phyloP scores from a whole-genome alignment of 2,329 filamentous ascomycete genomes.

The Herpotrichia juniperi region DNA sequence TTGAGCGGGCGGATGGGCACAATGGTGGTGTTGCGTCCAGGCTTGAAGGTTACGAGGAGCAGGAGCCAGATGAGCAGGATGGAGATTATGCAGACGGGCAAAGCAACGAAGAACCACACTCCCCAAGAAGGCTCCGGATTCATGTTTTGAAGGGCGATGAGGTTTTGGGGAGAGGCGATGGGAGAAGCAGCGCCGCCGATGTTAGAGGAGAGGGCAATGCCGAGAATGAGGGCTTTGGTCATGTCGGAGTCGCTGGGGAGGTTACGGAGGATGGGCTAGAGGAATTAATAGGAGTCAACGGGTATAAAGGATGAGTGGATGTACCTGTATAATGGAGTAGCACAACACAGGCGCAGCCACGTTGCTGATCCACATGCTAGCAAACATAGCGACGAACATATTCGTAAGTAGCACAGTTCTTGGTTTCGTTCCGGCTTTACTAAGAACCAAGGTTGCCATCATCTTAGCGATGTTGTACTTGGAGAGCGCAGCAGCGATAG shows the following conservation, averaged over 20 bases:
- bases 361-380: conserved; percentile 99
- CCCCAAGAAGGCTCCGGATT: conserved; percentile 88
- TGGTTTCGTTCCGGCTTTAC: conserved; percentile 92
- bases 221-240: conserved; percentile 92
- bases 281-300: neutral
- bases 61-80: conserved; percentile 89
- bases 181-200: conserved; percentile 96
- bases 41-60: conserved; percentile 83
- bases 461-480: conserved; percentile 99
- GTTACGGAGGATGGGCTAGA: conserved; percentile 92
- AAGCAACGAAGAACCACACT: conserved; percentile 94
- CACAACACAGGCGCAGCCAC: conserved; percentile 96
- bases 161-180: conserved; percentile 96
- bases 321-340: conserved; percentile 93
- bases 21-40: conserved; percentile 83
- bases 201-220: conserved; percentile 93
- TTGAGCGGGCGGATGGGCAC: conserved; percentile 89
- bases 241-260: conserved; percentile 88
- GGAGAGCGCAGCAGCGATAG: conserved; percentile 89
- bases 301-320: conserved; percentile 18
- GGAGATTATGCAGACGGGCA: conserved; percentile 90
- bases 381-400: conserved; percentile 98
- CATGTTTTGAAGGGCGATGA: conserved; percentile 97
- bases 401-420: conserved; percentile 91
- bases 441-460: conserved; percentile 93